Evolutionary conservation across 176 grass and related monocot species (phyloP), one percentile per base, ranked within the genome.

Genomic region (Cenchrus purpureus): DNA sequence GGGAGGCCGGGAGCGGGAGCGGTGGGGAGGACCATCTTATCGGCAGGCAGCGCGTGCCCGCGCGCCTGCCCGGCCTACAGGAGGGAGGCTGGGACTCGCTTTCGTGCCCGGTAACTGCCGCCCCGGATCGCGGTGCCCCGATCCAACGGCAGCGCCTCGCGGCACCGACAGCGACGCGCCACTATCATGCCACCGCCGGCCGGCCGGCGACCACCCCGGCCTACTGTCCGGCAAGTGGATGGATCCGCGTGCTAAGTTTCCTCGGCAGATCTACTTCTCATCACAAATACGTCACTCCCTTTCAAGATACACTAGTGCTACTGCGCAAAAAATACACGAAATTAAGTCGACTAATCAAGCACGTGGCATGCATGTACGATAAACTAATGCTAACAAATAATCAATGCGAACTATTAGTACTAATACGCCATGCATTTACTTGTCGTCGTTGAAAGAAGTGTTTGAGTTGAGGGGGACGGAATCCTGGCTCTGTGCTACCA

Each of bases 41-140:
- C 73, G 25, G 32, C 76, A 34, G 46, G 37, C 37, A 40, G 37
- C 37, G 37, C 37, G 45, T 46, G 45, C n/a, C 32, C 37, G 3
- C 37, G 37, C 37, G 31, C 20, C 57, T 19, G 45, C 1, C 69
- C 70, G 54, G 65, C 84, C 76, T 57, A 32, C 25, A 73, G 43
- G 73, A 28, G 43, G 72, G 31, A 19, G 46, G 57, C 75, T 32
- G 40, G 55, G 61, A 55, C 29, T 88, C 56, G 73, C 65, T 83
- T 87, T 76, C 65, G 73, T 13, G 62, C 53, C 53, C 52, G 19
- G 82, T 63, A 40, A 62, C 64, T 79, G 82, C 76, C 68, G 60
- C 86, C 6, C 6, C 66, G 80, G 74, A 79, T 84, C 81, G 17
- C 25, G 77, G 52, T 65, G 88, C 65, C 83, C 58, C 73, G 88